Percentiles rank a stretch among this genome's conserved stretches.
These are phyloP conservation scores for Trichophyton equinum DNA, from an alignment of 2,329 filamentous ascomycete species.

Conservation along the genomic window DNA sequence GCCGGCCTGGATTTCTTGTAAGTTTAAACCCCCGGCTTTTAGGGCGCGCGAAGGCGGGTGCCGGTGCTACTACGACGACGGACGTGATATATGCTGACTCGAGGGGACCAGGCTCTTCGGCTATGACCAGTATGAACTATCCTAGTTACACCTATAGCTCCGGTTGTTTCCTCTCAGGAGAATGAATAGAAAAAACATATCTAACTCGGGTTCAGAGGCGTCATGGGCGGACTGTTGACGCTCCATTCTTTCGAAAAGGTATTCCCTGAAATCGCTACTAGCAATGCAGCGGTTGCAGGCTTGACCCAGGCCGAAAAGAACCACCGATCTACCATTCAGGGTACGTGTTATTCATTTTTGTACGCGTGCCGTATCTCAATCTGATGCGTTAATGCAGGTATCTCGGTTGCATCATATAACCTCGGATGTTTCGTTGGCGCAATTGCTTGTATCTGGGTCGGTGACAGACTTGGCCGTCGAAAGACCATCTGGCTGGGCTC, in stretches of 20 bases:
- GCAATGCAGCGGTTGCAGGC: conserved; percentile 22
- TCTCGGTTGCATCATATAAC: conserved; percentile 34
- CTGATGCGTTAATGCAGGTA: conserved; percentile 19
- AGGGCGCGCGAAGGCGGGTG: no score
- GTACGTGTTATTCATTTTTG: conserved; percentile 13
- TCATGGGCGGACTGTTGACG: conserved; percentile 64
- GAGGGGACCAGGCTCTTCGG: conserved; percentile 35
- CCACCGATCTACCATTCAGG: conserved; percentile 37
- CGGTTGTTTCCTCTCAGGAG: neutral
- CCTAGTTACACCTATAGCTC: neutral
- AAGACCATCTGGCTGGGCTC: conserved; percentile 40
- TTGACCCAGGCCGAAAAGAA: conserved; percentile 24
- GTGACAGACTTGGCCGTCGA: conserved; percentile 40
- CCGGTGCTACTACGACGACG: no score
- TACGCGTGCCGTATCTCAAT: neutral
- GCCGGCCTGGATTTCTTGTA: conserved; percentile 60
- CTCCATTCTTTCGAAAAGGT: conserved; percentile 47
- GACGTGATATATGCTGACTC: conserved; percentile 6
- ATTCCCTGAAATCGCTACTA: conserved; percentile 45
- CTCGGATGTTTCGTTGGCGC: conserved; percentile 41
- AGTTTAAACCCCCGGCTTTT: neutral
- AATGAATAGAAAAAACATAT: neutral
- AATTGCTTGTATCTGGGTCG: conserved; percentile 39
- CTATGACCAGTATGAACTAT: conserved; percentile 47
- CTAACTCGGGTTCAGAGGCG: conserved; percentile 34